Conservation (phyloP, 2,329 filamentous ascomycete genomes). For the Hypoxylon sp. region DNA sequence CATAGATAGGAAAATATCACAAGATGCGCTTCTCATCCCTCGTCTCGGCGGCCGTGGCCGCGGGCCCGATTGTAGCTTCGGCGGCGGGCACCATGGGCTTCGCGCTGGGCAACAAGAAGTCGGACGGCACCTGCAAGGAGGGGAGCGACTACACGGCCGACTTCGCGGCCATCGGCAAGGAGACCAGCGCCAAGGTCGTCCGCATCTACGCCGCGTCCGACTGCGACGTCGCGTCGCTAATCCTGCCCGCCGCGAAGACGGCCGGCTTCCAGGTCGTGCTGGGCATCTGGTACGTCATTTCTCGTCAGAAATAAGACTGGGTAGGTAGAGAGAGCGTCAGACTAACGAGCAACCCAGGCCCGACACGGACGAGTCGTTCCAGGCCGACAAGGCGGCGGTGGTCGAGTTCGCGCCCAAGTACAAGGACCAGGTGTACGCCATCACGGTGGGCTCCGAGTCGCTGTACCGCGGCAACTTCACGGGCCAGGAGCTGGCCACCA, state of each 20-base stretch:
- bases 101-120: constrained; percentile 72
- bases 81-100: constrained; percentile 67
- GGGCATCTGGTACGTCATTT: constrained; percentile 68
- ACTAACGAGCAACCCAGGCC: constrained; percentile 21
- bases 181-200: constrained; percentile 66
- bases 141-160: constrained; percentile 72
- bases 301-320: no score
- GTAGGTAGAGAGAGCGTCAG: no score
- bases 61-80: constrained; percentile 53
- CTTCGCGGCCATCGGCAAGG: constrained; percentile 68
- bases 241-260: constrained; percentile 73
- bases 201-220: constrained; percentile 75
- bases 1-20: constrained; percentile 29
- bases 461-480: constrained; percentile 77
- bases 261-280: constrained; percentile 76
- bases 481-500: constrained; percentile 67
- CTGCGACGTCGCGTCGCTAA: constrained; percentile 71
- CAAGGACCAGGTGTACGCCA: constrained; percentile 71
- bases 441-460: constrained; percentile 78
- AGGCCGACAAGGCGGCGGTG: constrained; percentile 67
- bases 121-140: constrained; percentile 71
- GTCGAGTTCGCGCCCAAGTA: constrained; percentile 58
- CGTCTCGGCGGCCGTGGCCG: constrained; percentile 39
- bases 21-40: constrained; percentile 55
- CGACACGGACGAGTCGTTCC: constrained; percentile 71